Base-by-base conservation (phyloP, 2,329 filamentous ascomycete genomes). In the Cladosporium colombiae region DNA sequence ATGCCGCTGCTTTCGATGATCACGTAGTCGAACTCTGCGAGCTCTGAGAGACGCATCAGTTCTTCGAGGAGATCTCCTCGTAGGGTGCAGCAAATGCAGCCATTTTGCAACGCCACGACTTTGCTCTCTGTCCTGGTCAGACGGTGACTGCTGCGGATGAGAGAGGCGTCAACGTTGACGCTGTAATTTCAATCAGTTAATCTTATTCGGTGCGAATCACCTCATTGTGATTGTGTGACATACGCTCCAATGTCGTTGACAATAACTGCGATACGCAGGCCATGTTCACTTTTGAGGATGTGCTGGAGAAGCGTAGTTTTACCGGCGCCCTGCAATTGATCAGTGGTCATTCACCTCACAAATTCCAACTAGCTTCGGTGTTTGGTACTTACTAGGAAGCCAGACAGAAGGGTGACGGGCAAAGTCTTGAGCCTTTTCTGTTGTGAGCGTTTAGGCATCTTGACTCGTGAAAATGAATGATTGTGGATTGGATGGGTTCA, bases 81-180 rank as follows among this genome's bases (percentile, higher is more conserved):
- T 0, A 92, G 81, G 0, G 89, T 92, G 71, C 90, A 92, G 80
- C 89, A 92, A 71, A 92, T 92, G 69, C 90, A 92, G 11, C 89
- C 88, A 66, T 76, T 76, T 50, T 75, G 74, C 16, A 76, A 67
- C 23, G 66, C 74, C 4, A 76, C 73, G 65, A 76, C 73, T 62
- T 76, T 76, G 62, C 75, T 74, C 64, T 74, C 69, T 13, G 72
- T 75, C 64, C 73, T 74, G 40, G 70, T 73, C 16, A 75, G 62
- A 5, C 71, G 71, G 60, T 74, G 73, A 7, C 73, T 76, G 62
- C 71, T 71, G 61, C 71, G 68, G 53, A 76, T 73, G 62, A 74
- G 69, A n/a, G 70, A 71, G 33, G 71, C 73, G 59, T 76, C 74
- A n/a, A 75, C 72, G 49, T 76, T 75, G 66, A 76, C 68, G 8